phyloP scores from a whole-genome alignment of 768 basidiomycete species.

The Tylopilus vinaceipallidus region DNA sequence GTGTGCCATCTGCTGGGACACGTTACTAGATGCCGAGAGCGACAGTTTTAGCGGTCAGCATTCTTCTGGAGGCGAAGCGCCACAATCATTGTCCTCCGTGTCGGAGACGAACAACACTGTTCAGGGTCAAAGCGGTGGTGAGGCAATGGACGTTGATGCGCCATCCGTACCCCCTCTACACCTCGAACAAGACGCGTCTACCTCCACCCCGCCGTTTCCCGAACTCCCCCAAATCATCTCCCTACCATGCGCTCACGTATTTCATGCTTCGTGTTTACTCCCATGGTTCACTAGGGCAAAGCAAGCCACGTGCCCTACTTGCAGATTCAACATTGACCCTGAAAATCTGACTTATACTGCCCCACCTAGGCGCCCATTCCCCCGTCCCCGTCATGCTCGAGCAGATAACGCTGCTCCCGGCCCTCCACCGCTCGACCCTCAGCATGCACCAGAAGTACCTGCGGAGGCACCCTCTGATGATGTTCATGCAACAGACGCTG shows the following conservation, averaged over 20 bases:
- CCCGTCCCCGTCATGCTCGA: constrained; percentile 13
- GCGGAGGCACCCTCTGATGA: background rate
- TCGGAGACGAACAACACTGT: background rate
- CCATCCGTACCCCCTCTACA: constrained; percentile 9
- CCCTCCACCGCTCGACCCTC: constrained; percentile 9
- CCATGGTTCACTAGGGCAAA: constrained; percentile 81
- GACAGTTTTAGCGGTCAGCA: constrained; percentile 29
- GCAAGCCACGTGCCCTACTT: constrained; percentile 82
- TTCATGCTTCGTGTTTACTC: constrained; percentile 73
- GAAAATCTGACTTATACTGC: constrained; percentile 59
- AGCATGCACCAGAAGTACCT: constrained; percentile 8
- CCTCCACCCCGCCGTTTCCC: constrained; percentile 3
- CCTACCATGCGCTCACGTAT: constrained; percentile 79
- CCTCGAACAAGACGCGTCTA: constrained; percentile 8
- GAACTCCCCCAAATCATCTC: constrained; percentile 52
- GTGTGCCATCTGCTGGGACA: constrained; percentile 80
- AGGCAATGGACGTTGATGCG: constrained; percentile 22
- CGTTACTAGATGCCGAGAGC: constrained; percentile 47
- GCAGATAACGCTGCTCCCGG: constrained; percentile 13
- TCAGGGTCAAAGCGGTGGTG: constrained; percentile 5
- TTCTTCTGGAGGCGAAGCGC: constrained; percentile 4
- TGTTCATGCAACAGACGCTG: background rate
- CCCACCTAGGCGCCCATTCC: constrained; percentile 17
- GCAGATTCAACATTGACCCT: constrained; percentile 81
- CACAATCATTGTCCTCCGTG: constrained; percentile 1